Percentiles rank a stretch among this genome's conserved stretches.
phyloP scores from a whole-genome alignment of 805 yeast genomes.

The Ogataea pilisensis region DNA sequence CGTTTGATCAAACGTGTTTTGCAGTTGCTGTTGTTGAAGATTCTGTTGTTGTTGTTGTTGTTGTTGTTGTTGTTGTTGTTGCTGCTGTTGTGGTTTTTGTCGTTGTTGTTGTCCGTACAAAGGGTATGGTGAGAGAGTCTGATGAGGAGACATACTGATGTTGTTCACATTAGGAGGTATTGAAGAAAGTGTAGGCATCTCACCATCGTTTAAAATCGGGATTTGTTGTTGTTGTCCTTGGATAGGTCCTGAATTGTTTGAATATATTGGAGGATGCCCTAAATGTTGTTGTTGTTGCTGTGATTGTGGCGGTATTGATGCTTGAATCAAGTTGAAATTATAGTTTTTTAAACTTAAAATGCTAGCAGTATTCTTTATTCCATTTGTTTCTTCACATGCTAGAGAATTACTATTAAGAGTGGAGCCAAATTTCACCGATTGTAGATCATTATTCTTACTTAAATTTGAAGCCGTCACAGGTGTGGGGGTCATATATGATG shows the following conservation, averaged over 20 bases:
- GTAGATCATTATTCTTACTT: constrained; percentile 1
- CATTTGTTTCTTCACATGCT: neutral
- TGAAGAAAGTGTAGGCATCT: neutral
- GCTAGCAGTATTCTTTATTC: constrained; percentile 3
- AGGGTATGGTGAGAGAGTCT: neutral
- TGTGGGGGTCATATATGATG: neutral
- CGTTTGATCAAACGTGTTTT: neutral
- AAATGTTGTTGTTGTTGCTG: neutral
- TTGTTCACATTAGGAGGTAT: neutral
- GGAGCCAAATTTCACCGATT: neutral
- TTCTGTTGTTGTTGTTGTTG: neutral
- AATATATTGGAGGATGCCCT: neutral
- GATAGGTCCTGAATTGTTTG: neutral
- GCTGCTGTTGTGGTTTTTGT: neutral
- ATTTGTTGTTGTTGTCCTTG: neutral
- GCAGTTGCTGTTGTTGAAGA: neutral
- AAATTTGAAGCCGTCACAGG: neutral
- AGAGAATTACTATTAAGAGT: neutral
- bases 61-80: neutral
- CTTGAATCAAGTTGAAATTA: constrained; percentile 7
- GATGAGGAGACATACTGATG: neutral
- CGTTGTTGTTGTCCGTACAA: neutral
- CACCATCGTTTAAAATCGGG: neutral
- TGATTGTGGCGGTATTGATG: neutral
- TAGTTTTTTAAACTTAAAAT: constrained; percentile 8